phyloP scores from a whole-genome alignment of 2,329 filamentous ascomycete genomes.

The Ceratocystis colombiana region DNA sequence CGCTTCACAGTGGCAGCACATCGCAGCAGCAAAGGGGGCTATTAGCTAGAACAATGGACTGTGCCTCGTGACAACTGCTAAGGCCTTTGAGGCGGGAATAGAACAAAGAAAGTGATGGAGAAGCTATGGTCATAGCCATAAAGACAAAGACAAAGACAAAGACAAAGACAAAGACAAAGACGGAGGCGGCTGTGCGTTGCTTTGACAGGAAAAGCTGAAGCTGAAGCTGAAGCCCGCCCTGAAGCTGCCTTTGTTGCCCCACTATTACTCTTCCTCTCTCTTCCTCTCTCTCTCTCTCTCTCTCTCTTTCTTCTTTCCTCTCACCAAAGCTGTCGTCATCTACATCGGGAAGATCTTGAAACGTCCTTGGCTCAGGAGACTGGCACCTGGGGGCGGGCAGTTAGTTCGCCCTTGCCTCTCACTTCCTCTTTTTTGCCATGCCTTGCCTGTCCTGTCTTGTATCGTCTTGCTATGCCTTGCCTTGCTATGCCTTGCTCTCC shows the following conservation, averaged over 20 bases:
- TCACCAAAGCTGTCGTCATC: background rate
- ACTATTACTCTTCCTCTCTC: background rate
- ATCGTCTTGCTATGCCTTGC: background rate
- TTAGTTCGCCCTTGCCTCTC: background rate
- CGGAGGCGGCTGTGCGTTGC: background rate
- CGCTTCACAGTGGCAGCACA: too few relatives aligned
- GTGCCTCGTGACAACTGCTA: too few relatives aligned
- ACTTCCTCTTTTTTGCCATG: background rate
- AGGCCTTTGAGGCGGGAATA: too few relatives aligned
- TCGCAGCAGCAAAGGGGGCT: too few relatives aligned
- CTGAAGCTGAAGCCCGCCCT: constrained; percentile 4
- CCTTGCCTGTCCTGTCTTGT: background rate
- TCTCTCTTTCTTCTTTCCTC: background rate
- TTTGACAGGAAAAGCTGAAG: background rate
- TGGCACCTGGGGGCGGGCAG: background rate
- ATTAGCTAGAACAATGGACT: too few relatives aligned
- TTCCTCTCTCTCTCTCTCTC: background rate
- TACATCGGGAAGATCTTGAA: constrained; percentile 12
- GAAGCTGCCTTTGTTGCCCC: background rate
- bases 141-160: background rate
- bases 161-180: background rate
- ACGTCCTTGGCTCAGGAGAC: background rate
- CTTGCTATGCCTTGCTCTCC: background rate
- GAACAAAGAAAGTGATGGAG: too few relatives aligned
- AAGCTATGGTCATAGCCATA: background rate